phyloP scores from a whole-genome alignment of 148 eudicot species.

The Oxyria digyna region DNA sequence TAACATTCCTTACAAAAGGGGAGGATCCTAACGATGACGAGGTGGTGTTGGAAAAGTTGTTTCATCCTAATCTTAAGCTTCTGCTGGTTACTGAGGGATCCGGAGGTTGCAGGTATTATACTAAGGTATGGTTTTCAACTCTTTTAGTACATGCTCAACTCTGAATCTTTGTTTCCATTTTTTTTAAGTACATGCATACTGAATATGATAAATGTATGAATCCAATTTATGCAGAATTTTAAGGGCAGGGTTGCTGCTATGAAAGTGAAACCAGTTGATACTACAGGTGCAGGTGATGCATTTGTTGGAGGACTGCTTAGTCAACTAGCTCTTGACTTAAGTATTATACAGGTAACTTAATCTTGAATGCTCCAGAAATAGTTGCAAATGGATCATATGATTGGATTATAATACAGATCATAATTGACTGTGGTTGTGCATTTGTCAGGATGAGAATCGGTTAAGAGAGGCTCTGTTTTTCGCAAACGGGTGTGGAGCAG shows the following conservation, averaged over 20 bases:
- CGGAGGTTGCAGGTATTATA: slow-evolving; percentile 74
- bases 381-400: not conserved
- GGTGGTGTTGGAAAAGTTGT: slow-evolving; percentile 67
- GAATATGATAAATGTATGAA: not conserved
- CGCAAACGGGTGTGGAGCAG: slow-evolving; percentile 86
- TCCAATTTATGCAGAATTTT: slow-evolving; percentile 34
- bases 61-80: slow-evolving; percentile 71
- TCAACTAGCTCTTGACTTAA: slow-evolving; percentile 51
- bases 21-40: slow-evolving; percentile 60
- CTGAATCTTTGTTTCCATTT: not conserved
- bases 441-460: slow-evolving; percentile 52
- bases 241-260: slow-evolving; percentile 61
- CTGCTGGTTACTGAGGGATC: slow-evolving; percentile 79
- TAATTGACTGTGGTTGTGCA: not conserved
- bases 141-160: not conserved
- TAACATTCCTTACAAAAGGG: slow-evolving; percentile 64
- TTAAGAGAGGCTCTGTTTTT: slow-evolving; percentile 53
- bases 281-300: slow-evolving; percentile 96
- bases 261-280: slow-evolving; percentile 64
- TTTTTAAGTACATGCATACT: not conserved
- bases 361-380: not conserved
- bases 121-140: slow-evolving; percentile 27
- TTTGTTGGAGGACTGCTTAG: slow-evolving; percentile 62
- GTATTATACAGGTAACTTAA: slow-evolving; percentile 36
- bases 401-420: not conserved